Percentiles rank a stretch among this genome's conserved stretches.
Conservation (phyloP, 23 red algal species). For the Gracilaria domingensis region DNA sequence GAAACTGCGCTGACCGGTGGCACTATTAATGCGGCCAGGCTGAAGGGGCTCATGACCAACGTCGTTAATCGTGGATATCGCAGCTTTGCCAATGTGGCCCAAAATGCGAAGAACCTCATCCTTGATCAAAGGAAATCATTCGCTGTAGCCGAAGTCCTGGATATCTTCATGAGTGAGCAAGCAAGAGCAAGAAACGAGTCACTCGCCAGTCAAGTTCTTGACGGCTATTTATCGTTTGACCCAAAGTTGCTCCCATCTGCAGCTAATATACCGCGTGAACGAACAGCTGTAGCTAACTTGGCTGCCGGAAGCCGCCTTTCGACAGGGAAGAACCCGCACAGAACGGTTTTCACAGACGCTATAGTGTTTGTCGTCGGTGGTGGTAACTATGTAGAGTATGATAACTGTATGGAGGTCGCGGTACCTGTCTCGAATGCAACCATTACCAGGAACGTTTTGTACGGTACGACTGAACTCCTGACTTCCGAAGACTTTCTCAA, state of each 20-base stretch:
- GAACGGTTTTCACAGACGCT: conserved; percentile 82
- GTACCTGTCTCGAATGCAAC: background rate
- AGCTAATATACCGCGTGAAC: background rate
- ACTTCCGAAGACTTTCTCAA: conserved; percentile 71
- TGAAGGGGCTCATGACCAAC: conserved; percentile 70
- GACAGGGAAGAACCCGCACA: background rate
- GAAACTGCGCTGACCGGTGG: conserved; percentile 2
- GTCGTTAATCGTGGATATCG: conserved; percentile 69
- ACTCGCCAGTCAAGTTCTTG: conserved; percentile 39
- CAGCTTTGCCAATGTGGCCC: conserved; percentile 71
- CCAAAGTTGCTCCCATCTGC: conserved; percentile 60
- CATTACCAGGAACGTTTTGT: conserved; percentile 71
- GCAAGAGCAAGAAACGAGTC: conserved; percentile 54
- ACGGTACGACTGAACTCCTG: conserved; percentile 93
- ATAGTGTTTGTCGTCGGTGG: conserved; percentile 96
- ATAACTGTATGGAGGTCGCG: conserved; percentile 68
- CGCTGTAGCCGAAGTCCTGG: conserved; percentile 36
- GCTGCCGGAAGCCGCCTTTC: background rate
- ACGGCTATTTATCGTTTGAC: conserved; percentile 71
- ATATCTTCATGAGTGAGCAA: conserved; percentile 76
- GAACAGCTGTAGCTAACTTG: background rate
- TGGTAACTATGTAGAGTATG: conserved; percentile 95
- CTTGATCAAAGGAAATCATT: conserved; percentile 47
- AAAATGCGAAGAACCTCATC: conserved; percentile 73
- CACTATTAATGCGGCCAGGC: conserved; percentile 46